Base-by-base conservation (phyloP, 257 asterid species). In the Gynochthodes officinalis region DNA sequence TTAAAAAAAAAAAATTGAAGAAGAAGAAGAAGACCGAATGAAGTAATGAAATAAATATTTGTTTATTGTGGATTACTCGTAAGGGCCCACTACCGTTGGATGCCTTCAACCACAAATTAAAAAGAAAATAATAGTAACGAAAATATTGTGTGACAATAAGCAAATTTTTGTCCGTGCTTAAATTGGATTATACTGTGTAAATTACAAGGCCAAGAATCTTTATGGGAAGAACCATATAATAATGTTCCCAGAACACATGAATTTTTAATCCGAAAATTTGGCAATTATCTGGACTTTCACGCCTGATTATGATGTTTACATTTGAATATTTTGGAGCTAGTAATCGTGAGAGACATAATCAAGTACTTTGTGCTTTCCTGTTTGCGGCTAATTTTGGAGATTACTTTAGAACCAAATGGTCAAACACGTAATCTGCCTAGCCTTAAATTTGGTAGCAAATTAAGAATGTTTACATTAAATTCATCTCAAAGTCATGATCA, bases 391-490 rank as follows among this genome's bases (percentile, higher is more conserved):
- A 8, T 70, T 80, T 86, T 83, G 85, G 80, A 83, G 77, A 86
- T 83, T 83, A 83, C 61, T 80, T 82, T 78, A 80, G 73, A 80
- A 67, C 52, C 60, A 63, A 69, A 70, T 61, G 11, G 67, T 61
- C 76, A 70, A 74, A 68, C 85, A 78, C 79, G 79, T 83, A 85
- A 86, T 48, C 71, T 27, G 69, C 55, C 80, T 44, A 66, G 69
- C 93, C 89, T 80, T 87, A 88, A 85, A 86, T 85, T 82, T 77
- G 77, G 89, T 88, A 53, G 66, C 83, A 19, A 64, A 2, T 7
- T 16, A 73, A 70, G 11, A 33, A 15, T 7, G 30, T 49, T 16
- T 8, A 5, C 30, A 27, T 1, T n/a, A n/a, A n/a, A n/a, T n/a
- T n/a, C n/a, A n/a, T n/a, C n/a, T 40, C 48, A 69, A 50, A 69